Evolutionary conservation across 208 protist species (phyloP).

Genomic region (Tritrichomonas musculus): DNA sequence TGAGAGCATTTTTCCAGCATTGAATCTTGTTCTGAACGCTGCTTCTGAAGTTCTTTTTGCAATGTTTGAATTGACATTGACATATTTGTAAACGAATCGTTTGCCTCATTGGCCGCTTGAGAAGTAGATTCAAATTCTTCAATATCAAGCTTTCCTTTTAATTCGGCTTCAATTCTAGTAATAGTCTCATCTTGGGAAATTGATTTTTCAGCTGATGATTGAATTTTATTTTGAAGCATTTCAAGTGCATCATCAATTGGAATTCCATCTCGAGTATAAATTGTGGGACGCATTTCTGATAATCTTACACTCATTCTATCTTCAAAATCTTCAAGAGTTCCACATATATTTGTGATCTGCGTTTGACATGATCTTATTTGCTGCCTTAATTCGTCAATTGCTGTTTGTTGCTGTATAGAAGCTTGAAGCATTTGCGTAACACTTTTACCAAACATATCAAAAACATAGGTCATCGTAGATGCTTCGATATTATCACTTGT

Average conservation of each 20-base stretch:
- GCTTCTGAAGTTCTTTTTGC: conserved; percentile 15
- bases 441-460: conserved; percentile 31
- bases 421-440: background rate
- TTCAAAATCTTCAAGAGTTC: background rate
- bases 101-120: background rate
- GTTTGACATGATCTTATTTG: conserved; percentile 1
- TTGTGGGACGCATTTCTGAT: background rate
- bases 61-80: background rate
- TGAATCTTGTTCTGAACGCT: background rate
- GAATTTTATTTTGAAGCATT: background rate
- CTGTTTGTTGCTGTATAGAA: background rate
- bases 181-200: background rate
- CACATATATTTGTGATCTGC: background rate
- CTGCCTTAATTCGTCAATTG: background rate
- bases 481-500: background rate
- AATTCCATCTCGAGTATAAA: conserved; percentile 21
- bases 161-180: background rate
- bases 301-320: background rate
- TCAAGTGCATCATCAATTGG: background rate
- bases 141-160: background rate
- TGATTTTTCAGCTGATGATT: background rate
- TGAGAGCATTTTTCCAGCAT: background rate
- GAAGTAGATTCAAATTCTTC: background rate
- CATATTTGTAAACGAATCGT: background rate
- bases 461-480: conserved; percentile 8